Base-by-base conservation (phyloP, 306 rosid species). In the Vicia sativa region DNA sequence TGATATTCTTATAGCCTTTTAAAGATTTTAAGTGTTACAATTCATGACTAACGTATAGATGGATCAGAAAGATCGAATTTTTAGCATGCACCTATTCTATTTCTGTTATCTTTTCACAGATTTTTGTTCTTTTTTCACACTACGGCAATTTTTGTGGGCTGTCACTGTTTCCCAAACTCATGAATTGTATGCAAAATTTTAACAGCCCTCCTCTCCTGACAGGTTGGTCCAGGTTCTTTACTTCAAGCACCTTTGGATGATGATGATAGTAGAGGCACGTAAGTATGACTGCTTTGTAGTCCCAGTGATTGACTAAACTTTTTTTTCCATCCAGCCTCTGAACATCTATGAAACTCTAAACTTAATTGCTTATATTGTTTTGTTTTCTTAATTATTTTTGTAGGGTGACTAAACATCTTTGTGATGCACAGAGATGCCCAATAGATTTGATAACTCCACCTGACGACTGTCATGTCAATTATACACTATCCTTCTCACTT, bases 401-500 rank as follows among this genome's bases (percentile, higher is more conserved):
- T 67, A 93, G 98, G 93, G 87, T 90, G 65, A 90, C 97, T 53
- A 80, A 82, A 37, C 77, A 84, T 53, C 91, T 93, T 35, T 93
- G 98, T 44, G 89, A 90, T 65, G 79, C 90, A 67, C 86, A 80
- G 78, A 78, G 79, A 68, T 93, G 98, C 76, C 98, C 98, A 1
- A 70, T 77, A 65, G 97, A 93, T 85, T 79, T 93, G 80, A 86
- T 93, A 67, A 88, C 97, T 63, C 98, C 98, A 37, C 98, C 98
- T 56, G 98, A 93, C 12, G 98, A 93, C 72, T 93, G 98, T 82
- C 98, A 93, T 83, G 91, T 90, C 76, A 93, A 93, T 70, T 88
- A 90, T 75, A 90, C 98, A 7, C 97, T 87, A 41, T 86, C 98
- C 65, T 90, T 90, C 80, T 93, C 98, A 74, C 91, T 93, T 77